Conservation (phyloP, 2,329 filamentous ascomycete genomes). For the Aspergillus quadricinctus region DNA sequence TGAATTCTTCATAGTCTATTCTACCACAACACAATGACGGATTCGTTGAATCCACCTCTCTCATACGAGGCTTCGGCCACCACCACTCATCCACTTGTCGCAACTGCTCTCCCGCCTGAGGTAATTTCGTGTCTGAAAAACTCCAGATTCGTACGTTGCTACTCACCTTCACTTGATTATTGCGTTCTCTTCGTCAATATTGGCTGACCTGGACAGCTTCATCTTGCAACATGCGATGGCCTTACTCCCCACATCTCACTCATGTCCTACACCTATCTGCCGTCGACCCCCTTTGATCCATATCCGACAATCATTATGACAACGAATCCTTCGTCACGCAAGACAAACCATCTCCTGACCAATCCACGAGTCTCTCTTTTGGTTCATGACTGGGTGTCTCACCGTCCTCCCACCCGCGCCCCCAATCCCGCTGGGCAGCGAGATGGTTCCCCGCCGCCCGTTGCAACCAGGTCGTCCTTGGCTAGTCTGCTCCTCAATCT, state of each 20-base stretch:
- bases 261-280: slow-evolving; percentile 99
- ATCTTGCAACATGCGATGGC: slow-evolving; percentile 83
- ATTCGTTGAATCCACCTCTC: slow-evolving; percentile 60
- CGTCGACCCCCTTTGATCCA: slow-evolving; percentile 64
- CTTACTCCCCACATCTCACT: slow-evolving; percentile 87
- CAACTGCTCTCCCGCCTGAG: slow-evolving; percentile 70
- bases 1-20: background rate
- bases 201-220: slow-evolving; percentile 58
- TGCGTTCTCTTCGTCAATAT: slow-evolving; percentile 6
- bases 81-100: slow-evolving; percentile 65
- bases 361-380: slow-evolving; percentile 89
- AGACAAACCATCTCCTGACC: slow-evolving; percentile 70
- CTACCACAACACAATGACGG: slow-evolving; percentile 32
- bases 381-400: slow-evolving; percentile 98
- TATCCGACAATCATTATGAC: slow-evolving; percentile 94
- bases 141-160: slow-evolving; percentile 73
- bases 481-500: slow-evolving; percentile 82
- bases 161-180: slow-evolving; percentile 8
- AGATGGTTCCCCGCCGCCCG: slow-evolving; percentile 60
- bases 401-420: slow-evolving; percentile 73
- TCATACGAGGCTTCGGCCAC: slow-evolving; percentile 72
- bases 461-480: slow-evolving; percentile 64
- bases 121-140: slow-evolving; percentile 90
- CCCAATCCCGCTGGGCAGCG: slow-evolving; percentile 49
- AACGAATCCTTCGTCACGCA: slow-evolving; percentile 67